Evolutionary conservation across 768 basidiomycete genomes (phyloP), one percentile per base, ranked within the genome.

Genomic region (Trichaptum fuscoviolaceum): DNA sequence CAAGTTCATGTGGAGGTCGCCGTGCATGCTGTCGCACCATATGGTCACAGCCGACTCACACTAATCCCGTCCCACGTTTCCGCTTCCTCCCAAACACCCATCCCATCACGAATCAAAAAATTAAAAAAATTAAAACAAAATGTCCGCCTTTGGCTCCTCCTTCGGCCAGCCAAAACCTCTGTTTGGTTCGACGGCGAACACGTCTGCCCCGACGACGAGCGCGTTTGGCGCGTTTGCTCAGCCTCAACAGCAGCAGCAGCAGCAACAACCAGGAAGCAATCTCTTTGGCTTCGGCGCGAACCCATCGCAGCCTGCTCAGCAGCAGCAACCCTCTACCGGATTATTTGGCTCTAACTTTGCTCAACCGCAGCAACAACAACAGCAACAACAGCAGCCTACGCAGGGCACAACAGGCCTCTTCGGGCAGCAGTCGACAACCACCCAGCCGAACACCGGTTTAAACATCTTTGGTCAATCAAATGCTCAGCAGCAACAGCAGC

Each of bases 401-500:
- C n/a, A n/a, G n/a, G n/a, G n/a, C n/a, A n/a, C n/a, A n/a, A 67
- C 71, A 0, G 73, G 79, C 0, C 63, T 81, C 27, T 83, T 84
- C 68, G 78, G 82, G 1, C 77, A 79, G 63, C 69, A 52, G 42
- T 52, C 42, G 42, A 52, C 42, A 20, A 52, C 42, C 42, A 52
- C 42, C 42, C 42, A 52, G 42, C 42, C 42, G 10, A 52, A 12
- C 10, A 52, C 42, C 12, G 42, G 42, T 52, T 12, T 52, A 52
- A 52, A 52, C 42, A 4, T 52, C 42, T 52, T 52, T 20, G 42
- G 42, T 12, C 30, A 30, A 30, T 15, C 42, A 12, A 52, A 74
- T 34, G 67, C 68, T 57, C 69, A 69, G 63, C 75, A 72, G 52
- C 75, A 70, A 36, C 73, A 71, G 62, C 73, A 71, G 30, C 71